These are phyloP conservation scores for Pestalotiopsis sp. DNA, from an alignment of 2,329 filamentous ascomycete genomes.

Conservation along the genomic window DNA sequence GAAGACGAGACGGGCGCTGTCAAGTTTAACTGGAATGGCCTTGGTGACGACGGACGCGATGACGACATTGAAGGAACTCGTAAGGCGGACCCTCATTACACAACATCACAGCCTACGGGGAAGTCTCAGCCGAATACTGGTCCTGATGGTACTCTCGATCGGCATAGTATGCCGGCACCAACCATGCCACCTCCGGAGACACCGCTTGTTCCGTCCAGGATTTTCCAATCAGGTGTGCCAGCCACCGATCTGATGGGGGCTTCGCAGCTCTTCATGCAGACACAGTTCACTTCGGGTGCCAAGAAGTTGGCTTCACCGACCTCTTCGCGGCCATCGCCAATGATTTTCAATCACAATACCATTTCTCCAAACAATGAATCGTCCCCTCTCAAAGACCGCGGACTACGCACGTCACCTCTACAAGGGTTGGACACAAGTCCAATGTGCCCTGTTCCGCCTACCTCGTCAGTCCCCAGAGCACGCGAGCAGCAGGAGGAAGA, in stretches of 20 bases:
- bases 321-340: slow-evolving; percentile 59
- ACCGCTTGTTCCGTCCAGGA: slow-evolving; percentile 50
- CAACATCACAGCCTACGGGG: not conserved
- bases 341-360: slow-evolving; percentile 42
- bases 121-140: not conserved
- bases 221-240: slow-evolving; percentile 35
- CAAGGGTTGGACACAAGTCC: slow-evolving; percentile 45
- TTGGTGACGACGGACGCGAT: not conserved
- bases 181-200: slow-evolving; percentile 47
- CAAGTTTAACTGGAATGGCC: slow-evolving; percentile 17
- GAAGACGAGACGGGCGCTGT: slow-evolving; percentile 52
- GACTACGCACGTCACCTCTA: slow-evolving; percentile 49
- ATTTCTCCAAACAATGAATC: slow-evolving; percentile 49
- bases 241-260: slow-evolving; percentile 37
- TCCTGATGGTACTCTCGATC: not conserved
- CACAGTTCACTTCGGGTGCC: slow-evolving; percentile 55
- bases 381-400: slow-evolving; percentile 54
- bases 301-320: slow-evolving; percentile 54
- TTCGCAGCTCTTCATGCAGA: slow-evolving; percentile 59
- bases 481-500: not conserved
- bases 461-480: not conserved
- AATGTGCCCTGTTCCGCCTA: slow-evolving; percentile 18
- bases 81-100: not conserved
- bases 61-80: not conserved
- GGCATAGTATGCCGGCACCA: slow-evolving; percentile 7